Evolutionary conservation across 495 filamentous ascomycete genomes (phyloP).

Genomic region (Penicillium roqueforti): DNA sequence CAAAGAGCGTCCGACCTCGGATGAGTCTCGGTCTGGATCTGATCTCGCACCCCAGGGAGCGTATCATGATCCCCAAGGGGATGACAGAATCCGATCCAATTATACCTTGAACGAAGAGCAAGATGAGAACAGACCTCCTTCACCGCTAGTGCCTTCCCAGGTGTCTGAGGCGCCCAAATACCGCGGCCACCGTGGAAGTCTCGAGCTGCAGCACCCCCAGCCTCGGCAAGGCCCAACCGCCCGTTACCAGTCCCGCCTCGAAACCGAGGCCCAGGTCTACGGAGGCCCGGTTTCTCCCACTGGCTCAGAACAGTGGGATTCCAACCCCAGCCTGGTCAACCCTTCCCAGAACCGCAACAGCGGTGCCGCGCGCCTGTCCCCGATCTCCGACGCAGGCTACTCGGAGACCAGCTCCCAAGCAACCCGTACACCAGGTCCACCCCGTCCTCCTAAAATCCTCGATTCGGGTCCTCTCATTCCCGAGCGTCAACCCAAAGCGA

Average conservation of each 20-base stretch:
- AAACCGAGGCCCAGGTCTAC: conserved; percentile 72
- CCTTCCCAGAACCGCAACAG: conserved; percentile 42
- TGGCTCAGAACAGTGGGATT: conserved; percentile 67
- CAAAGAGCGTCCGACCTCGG: conserved; percentile 51
- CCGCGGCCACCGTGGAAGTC: conserved; percentile 80
- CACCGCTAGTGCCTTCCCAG: conserved; percentile 58
- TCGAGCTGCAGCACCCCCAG: conserved; percentile 88
- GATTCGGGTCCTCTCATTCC: conserved; percentile 51
- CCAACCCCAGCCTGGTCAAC: conserved; percentile 48
- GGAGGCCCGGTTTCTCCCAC: conserved; percentile 61
- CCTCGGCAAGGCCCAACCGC: conserved; percentile 78
- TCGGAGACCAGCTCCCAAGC: conserved; percentile 40
- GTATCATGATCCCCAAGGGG: conserved; percentile 61
- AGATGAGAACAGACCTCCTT: conserved; percentile 52
- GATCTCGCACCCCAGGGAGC: conserved; percentile 50
- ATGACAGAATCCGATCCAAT: conserved; percentile 68
- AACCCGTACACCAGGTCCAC: conserved; percentile 32
- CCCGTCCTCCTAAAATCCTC: conserved; percentile 51
- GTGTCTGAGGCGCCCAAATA: conserved; percentile 85
- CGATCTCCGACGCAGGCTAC: conserved; percentile 50
- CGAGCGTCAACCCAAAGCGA: conserved; percentile 43
- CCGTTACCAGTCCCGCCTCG: conserved; percentile 74
- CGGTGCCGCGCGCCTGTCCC: conserved; percentile 36
- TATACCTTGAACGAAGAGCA: conserved; percentile 53
- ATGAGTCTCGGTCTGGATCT: conserved; percentile 67